Evolutionary conservation across 192 early-diverging fungal genomes (phyloP), one percentile per base, ranked within the genome.

Genomic region (Linnemannia zychae): DNA sequence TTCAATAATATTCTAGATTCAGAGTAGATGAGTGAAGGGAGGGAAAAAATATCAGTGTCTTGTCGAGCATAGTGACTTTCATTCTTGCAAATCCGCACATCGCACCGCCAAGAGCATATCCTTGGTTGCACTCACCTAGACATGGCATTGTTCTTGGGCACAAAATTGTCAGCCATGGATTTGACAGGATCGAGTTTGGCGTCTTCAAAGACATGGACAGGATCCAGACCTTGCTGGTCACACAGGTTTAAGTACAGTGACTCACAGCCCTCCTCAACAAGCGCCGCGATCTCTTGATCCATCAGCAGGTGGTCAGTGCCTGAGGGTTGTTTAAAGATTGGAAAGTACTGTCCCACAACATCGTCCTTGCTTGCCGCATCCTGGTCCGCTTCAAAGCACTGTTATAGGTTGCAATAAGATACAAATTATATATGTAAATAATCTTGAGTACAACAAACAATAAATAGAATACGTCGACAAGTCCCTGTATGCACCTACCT

Each of bases 311-410:
- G 83, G 47, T 85, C 83, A 16, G 60, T 33, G 16, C 83, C 83
- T 9, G 83, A 74, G 9, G 78, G 78, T 11, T 57, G 77, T 13
- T 85, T 85, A 38, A 52, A 79, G 20, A 85, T 73, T 0, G 74
- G 15, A 9, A 76, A 72, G 24, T 85, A 53, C 33, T 79, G 78
- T 49, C 77, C 83, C 33, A 85, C 60, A 52, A 71, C 60, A 67
- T 85, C 83, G 40, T 85, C 83, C 33, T 72, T 79, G 22, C 77
- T 79, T 11, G 77, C 49, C 49, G 46, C 74, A 34, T 70, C 79
- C 50, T 85, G 83, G 52, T 85, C 83, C 5, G 36, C 31, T 50
- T 85, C 83, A 49, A 76, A 85, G 6, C 74, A 79, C 83, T 85
- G 47, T 0, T 2, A 52, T 22, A n/a, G 40, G 15, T 52, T 48